Conservation (phyloP, 106 monocot genomes). For the Dendrobium officinale region DNA sequence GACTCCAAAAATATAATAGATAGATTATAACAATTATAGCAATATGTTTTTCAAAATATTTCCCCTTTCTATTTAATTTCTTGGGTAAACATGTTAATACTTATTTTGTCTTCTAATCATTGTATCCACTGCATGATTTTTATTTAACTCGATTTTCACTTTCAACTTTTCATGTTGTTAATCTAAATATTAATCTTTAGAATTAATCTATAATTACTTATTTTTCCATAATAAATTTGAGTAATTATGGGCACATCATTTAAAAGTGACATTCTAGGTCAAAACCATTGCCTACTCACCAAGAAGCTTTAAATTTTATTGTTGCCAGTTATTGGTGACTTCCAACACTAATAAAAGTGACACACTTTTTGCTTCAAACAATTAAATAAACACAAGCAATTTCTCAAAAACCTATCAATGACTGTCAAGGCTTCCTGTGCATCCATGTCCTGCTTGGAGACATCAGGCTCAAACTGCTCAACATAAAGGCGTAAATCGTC, state of each 20-base stretch:
- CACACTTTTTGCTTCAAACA: not conserved
- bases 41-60: too few species aligned
- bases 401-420: constrained; percentile 65
- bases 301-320: not conserved
- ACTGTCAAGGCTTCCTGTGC: constrained; percentile 83
- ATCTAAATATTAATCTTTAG: too few species aligned
- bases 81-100: too few species aligned
- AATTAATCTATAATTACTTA: not conserved
- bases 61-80: too few species aligned
- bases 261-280: not conserved
- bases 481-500: constrained; percentile 78
- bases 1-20: too few species aligned
- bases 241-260: not conserved
- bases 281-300: not conserved
- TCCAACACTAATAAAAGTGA: not conserved
- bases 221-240: not conserved
- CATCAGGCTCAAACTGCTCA: constrained; percentile 88
- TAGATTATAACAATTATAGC: too few species aligned
- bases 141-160: too few species aligned
- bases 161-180: too few species aligned
- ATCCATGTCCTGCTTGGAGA: constrained; percentile 67
- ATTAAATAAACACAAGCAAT: not conserved
- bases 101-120: too few species aligned
- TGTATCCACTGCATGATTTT: too few species aligned
- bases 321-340: not conserved